These are phyloP conservation scores for Oxyria digyna DNA, from an alignment of 148 eudicot species.

Conservation along the genomic window DNA sequence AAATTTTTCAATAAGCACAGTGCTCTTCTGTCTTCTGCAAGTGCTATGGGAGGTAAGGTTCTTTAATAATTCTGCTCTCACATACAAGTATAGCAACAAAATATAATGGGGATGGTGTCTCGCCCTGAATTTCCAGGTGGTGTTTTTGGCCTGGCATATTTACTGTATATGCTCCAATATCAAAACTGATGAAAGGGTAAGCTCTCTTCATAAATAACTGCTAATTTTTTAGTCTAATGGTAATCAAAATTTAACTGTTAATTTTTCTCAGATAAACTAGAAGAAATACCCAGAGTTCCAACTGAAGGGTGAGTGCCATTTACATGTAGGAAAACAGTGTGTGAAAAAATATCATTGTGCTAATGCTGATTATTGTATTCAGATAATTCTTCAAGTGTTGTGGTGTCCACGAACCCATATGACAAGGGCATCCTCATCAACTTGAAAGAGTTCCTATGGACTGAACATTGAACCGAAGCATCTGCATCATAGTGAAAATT, in stretches of 20 bases:
- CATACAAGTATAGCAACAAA: not conserved
- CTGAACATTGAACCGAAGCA: conserved; percentile 5
- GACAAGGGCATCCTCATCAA: conserved; percentile 35
- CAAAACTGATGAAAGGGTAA: conserved; percentile 81
- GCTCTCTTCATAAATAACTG: not conserved
- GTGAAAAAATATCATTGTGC: not conserved
- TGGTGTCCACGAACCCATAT: conserved; percentile 51
- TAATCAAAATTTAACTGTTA: too few relatives aligned
- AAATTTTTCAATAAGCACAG: conserved; percentile 48
- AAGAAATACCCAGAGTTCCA: conserved; percentile 69
- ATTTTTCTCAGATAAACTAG: conserved; percentile 61
- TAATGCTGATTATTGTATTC: not conserved
- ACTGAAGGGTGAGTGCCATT: conserved; percentile 11
- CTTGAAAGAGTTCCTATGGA: conserved; percentile 36
- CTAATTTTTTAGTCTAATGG: not conserved
- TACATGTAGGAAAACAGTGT: not conserved
- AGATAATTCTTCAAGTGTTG: conserved; percentile 24
- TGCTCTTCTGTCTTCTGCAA: conserved; percentile 57
- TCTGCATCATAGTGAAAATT: not conserved
- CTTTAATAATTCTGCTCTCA: not conserved
- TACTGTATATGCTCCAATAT: conserved; percentile 65
- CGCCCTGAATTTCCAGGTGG: conserved; percentile 22
- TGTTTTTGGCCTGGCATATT: conserved; percentile 62
- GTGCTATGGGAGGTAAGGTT: conserved; percentile 62
- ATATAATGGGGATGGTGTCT: not conserved